Conservation (phyloP, 106 monocot genomes). For the Gastrodia elata region DNA sequence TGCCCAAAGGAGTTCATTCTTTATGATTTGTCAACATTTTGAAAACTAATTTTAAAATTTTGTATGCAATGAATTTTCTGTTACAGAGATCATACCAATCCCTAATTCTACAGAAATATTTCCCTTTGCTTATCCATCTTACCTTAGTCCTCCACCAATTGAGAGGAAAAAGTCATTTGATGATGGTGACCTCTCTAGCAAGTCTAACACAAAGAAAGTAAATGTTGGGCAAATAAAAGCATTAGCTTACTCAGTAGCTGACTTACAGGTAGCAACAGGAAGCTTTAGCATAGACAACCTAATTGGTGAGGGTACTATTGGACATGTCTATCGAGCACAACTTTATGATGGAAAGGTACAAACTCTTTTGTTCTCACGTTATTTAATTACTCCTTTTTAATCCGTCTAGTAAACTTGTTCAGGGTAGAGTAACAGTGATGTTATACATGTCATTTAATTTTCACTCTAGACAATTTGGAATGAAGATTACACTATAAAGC, state of each 20-base stretch:
- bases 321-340: conserved; percentile 78
- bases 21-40: background rate
- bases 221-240: conserved; percentile 35
- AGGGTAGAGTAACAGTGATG: background rate
- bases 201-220: conserved; percentile 27
- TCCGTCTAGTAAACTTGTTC: background rate
- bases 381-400: background rate
- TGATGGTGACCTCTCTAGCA: conserved; percentile 50
- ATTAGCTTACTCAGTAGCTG: conserved; percentile 70
- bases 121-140: conserved; percentile 27
- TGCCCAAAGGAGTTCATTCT: background rate
- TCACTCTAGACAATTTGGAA: background rate
- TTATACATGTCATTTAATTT: background rate
- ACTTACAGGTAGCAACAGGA: conserved; percentile 78
- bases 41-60: background rate
- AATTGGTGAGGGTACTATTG: conserved; percentile 71
- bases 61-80: conserved; percentile 1
- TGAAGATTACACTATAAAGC: background rate
- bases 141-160: conserved; percentile 55
- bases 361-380: background rate
- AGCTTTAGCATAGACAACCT: conserved; percentile 82
- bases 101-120: conserved; percentile 21
- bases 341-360: conserved; percentile 82
- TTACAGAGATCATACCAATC: conserved; percentile 50
- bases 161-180: conserved; percentile 47